Evolutionary conservation across 352 stramenopile species (phyloP), one percentile per base, ranked within the genome.

Genomic region (Phytopythium kandeliae): DNA sequence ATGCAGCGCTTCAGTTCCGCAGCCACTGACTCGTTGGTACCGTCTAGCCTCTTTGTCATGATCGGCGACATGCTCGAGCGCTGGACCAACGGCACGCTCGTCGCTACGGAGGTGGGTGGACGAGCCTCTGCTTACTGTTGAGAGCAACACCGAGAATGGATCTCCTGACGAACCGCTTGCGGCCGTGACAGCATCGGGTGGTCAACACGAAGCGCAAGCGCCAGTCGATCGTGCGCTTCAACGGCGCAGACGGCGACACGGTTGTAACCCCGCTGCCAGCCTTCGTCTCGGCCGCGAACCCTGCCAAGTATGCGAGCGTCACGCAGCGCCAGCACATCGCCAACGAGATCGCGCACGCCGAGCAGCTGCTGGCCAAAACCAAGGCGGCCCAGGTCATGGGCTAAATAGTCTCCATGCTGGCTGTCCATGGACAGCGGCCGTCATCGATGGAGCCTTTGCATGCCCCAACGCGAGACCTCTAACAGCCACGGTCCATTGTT

Each of bases 171-270:
- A 24, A 6, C 12, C 7, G 22, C 9, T 17, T 45, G 38, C 22
- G 17, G 21, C 62, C 37, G 12, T 34, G 12, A 22, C 44, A 92
- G 78, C 82, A 93, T 50, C 82, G 82, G 17, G 79, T 93, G 16
- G 73, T 86, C 48, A 89, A 86, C 63, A 74, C 71, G 16, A 65
- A 81, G 31, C 73, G 78, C 46, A 86, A 88, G 62, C 79, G 82
- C 5, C 78, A 91, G 51, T 91, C 82, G 3, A 91, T 91, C 34
- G 78, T 93, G 34, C 79, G 82, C 12, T 93, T 93, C 65, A 89
- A 91, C 46, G 82, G 79, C 26, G 70, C 81, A 0, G 73, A 89
- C 33, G 76, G 79, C 15, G 72, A 90, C 45, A 88, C 82, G 0
- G 52, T 89, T 36, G 69, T 93, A 11, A 76, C 73, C 35, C 76